phyloP scores from a whole-genome alignment of 768 basidiomycete species.

The Termitomyces sp. region DNA sequence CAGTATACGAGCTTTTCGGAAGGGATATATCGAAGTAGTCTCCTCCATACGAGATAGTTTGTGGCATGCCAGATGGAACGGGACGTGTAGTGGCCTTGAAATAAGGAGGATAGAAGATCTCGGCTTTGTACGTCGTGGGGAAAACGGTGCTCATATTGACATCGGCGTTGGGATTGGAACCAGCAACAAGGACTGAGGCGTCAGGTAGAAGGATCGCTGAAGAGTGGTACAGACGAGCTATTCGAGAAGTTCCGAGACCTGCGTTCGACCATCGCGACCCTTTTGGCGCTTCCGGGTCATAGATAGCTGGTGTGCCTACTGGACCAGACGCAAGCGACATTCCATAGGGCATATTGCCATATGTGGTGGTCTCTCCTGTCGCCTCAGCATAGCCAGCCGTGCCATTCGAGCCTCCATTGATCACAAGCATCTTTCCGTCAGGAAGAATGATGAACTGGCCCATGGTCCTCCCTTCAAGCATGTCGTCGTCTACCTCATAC shows the following conservation, averaged over 20 bases:
- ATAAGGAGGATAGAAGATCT: constrained; percentile 93
- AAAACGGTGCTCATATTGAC: constrained; percentile 59
- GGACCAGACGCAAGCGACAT: constrained; percentile 70
- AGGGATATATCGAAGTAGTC: constrained; percentile 72
- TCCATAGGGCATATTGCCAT: constrained; percentile 54
- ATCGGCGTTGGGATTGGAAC: constrained; percentile 91
- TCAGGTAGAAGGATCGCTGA: constrained; percentile 77
- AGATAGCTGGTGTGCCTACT: constrained; percentile 61
- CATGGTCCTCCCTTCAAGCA: constrained; percentile 81
- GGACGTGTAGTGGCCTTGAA: constrained; percentile 72
- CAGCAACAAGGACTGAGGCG: constrained; percentile 82
- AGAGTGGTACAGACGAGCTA: constrained; percentile 82
- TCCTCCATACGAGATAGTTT: constrained; percentile 80
- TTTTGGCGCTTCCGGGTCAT: constrained; percentile 57
- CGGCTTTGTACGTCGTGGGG: constrained; percentile 79
- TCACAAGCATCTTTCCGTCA: constrained; percentile 68
- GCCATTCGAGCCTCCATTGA: constrained; percentile 81
- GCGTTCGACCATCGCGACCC: constrained; percentile 65
- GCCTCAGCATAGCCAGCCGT: constrained; percentile 70
- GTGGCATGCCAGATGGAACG: constrained; percentile 65
- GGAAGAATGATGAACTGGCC: constrained; percentile 87
- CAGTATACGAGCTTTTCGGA: constrained; percentile 63
- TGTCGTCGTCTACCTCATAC: constrained; percentile 72
- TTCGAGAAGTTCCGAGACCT: constrained; percentile 48
- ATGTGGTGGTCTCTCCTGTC: constrained; percentile 40